A percentile compares a stretch with the other conserved stretches of the same genome.
Conservation (phyloP, 768 basidiomycete species). For the Pulveroboletus frians region DNA sequence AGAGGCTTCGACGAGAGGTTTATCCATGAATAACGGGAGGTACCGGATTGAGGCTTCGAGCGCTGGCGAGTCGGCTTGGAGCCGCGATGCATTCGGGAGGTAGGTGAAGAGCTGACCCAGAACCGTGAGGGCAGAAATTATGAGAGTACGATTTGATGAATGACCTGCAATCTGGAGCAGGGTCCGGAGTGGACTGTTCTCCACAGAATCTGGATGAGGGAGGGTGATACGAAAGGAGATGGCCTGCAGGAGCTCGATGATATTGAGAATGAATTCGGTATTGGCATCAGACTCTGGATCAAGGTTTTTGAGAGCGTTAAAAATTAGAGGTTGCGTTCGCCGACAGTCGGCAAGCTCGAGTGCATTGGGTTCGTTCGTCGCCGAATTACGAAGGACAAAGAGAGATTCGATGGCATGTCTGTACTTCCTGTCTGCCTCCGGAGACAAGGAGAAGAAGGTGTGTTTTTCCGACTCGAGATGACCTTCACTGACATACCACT, state of each 20-base stretch:
- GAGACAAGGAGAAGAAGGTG: constrained; percentile 52
- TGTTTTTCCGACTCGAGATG: constrained; percentile 41
- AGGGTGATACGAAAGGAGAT: constrained; percentile 46
- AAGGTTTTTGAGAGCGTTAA: constrained; percentile 60
- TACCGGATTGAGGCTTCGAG: constrained; percentile 62
- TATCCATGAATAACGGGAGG: constrained; percentile 69
- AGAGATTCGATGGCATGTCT: constrained; percentile 82
- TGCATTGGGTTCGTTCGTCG: constrained; percentile 64
- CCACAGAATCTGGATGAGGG: constrained; percentile 31
- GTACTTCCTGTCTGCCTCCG: constrained; percentile 48
- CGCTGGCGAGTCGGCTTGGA: constrained; percentile 53
- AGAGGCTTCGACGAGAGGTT: constrained; percentile 61
- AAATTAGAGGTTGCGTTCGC: constrained; percentile 60
- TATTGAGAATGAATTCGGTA: constrained; percentile 65
- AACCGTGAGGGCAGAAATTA: constrained; percentile 58
- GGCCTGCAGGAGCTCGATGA: constrained; percentile 65
- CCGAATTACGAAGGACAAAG: constrained; percentile 81
- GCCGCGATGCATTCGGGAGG: constrained; percentile 49
- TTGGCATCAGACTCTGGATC: constrained; percentile 60
- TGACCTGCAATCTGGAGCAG: constrained; percentile 50
- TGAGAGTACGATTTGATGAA: constrained; percentile 70
- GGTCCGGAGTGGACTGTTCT: constrained; percentile 49
- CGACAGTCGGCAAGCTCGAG: constrained; percentile 52
- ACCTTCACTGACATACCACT: constrained; percentile 72
- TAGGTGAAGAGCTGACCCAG: constrained; percentile 61